Base-by-base conservation (phyloP, 208 protist genomes). In the Crithidia bombi region DNA sequence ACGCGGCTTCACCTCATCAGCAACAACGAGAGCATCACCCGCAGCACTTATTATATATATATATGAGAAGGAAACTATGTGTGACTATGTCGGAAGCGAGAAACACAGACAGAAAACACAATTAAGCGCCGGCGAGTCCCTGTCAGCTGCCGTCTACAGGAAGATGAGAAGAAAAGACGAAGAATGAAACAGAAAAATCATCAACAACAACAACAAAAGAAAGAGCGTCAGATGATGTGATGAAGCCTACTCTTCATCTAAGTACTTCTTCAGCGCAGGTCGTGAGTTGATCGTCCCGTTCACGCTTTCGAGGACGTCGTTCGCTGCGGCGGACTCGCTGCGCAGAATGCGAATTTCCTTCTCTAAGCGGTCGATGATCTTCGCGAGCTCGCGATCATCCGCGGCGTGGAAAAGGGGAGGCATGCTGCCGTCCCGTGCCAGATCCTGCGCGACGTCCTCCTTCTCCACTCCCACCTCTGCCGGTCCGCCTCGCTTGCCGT, bases 271-370 rank as follows among this genome's bases (percentile, higher is more conserved):
- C 46, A 72, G 62, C 19, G 51, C 43, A 6, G 52, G 52, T 0
- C 33, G 5, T 0, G 43, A 26, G 23, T 55, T 52, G 51, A 65
- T 66, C 15, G 52, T 47, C 41, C 33, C 69, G 17, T 57, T 30
- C 39, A 54, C 70, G 15, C 43, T 38, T 10, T 69, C 55, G 35
- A 68, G 33, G 23, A 68, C 59, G 10, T 17, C 15, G 35, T 50
- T 64, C 7, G 63, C 62, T 3, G 61, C 41, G 19, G 35, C 38
- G 3, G 59, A 58, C 55, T 58, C 70, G 28, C 3, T 56, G 19
- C 54, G 68, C 56, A 74, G 32, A 56, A 65, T 56, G 6, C 49
- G n/a, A 35, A 65, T 65, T 38, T 74, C 58, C 21, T 67, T 36
- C 38, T 74, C 51, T 32, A 69, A 46, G 14, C 61, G 28, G 25